A percentile compares a stretch with the other conserved stretches of the same genome.
phyloP scores from a whole-genome alignment of 1,139 yeast species.

The Hansenula sp. region DNA sequence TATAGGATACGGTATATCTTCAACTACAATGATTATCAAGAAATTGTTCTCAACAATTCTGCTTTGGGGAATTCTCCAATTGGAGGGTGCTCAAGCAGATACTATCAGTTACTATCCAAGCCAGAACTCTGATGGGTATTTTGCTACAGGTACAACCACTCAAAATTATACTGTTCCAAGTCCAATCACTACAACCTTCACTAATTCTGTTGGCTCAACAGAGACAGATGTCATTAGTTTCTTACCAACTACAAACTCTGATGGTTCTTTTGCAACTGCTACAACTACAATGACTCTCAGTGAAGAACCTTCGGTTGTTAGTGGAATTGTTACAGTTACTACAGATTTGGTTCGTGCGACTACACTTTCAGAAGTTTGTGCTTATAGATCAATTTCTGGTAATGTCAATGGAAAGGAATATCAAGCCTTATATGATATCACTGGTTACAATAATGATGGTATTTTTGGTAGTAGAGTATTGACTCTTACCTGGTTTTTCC shows the following conservation, averaged over 20 bases:
- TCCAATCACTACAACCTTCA: too few relatives aligned
- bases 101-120: not conserved
- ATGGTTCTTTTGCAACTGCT: too few relatives aligned
- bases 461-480: not conserved
- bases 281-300: too few relatives aligned
- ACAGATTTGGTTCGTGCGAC: not conserved
- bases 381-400: slow-evolving; percentile 2
- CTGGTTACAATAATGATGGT: slow-evolving; percentile 1
- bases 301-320: not conserved
- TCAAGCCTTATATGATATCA: not conserved
- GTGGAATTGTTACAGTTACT: not conserved
- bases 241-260: too few relatives aligned
- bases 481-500: slow-evolving; percentile 15
- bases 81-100: not conserved
- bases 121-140: not conserved
- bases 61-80: not conserved
- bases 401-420: not conserved
- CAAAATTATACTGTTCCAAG: slow-evolving; percentile 1
- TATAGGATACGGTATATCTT: too few relatives aligned
- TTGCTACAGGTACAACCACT: not conserved
- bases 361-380: slow-evolving; percentile 4
- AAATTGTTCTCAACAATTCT: too few relatives aligned
- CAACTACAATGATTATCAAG: too few relatives aligned
- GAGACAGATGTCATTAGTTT: too few relatives aligned
- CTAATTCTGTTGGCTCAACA: too few relatives aligned